phyloP scores from a whole-genome alignment of 768 basidiomycete genomes.

The Leccinum longicurvipes region DNA sequence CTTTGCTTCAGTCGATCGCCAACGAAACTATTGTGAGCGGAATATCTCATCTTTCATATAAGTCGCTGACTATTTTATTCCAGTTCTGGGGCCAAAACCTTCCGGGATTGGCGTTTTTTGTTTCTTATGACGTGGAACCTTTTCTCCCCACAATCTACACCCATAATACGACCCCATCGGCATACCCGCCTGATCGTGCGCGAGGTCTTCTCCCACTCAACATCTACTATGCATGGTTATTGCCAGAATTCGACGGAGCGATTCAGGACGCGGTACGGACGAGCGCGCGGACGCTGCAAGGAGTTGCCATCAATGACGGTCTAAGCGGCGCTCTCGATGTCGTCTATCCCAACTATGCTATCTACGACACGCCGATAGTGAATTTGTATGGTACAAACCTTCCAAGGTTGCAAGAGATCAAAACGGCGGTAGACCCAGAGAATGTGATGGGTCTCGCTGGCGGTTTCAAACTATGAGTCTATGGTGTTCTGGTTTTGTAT shows the following conservation, averaged over 20 bases:
- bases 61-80: slow-evolving; percentile 3
- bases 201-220: slow-evolving; percentile 40
- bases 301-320: slow-evolving; percentile 38
- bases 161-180: slow-evolving; percentile 36
- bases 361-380: background rate
- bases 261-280: slow-evolving; percentile 37
- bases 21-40: slow-evolving; percentile 15
- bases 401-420: background rate
- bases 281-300: slow-evolving; percentile 37
- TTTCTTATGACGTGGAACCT: slow-evolving; percentile 40
- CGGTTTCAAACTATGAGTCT: background rate
- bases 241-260: background rate
- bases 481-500: too few relatives aligned
- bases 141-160: slow-evolving; percentile 44
- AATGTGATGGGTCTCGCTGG: background rate
- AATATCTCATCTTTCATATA: background rate
- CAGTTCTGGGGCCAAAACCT: slow-evolving; percentile 12
- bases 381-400: background rate
- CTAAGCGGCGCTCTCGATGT: background rate
- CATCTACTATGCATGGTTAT: slow-evolving; percentile 35
- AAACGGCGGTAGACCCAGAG: background rate
- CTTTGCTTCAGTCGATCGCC: slow-evolving; percentile 16
- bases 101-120: background rate
- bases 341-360: background rate
- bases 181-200: slow-evolving; percentile 44